A percentile compares a stretch with the other conserved stretches of the same genome.
Evolutionary conservation across 108 stramenopile genomes (phyloP).

Genomic region (Nitzschia sp.): DNA sequence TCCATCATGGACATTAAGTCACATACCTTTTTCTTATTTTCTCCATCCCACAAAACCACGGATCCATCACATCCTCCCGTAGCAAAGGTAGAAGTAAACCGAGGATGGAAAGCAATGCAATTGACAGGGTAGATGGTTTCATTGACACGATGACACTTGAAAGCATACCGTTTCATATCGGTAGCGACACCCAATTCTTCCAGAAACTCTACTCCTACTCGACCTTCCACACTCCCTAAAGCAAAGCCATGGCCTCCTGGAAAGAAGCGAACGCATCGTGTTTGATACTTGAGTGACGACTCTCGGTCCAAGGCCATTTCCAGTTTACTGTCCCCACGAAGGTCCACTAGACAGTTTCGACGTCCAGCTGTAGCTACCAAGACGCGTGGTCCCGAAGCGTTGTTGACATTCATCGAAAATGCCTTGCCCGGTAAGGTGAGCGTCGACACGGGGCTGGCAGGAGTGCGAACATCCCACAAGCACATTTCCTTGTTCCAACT

Average conservation of each 20-base stretch:
- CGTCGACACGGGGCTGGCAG: conserved; percentile 6
- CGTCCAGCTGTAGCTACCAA: conserved; percentile 72
- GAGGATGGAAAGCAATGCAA: conserved; percentile 91
- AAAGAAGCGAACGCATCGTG: conserved; percentile 78
- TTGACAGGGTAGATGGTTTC: conserved; percentile 97
- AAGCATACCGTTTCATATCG: conserved; percentile 83
- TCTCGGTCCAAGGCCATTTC: conserved; percentile 67
- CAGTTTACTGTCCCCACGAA: conserved; percentile 23
- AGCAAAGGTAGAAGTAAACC: conserved; percentile 77
- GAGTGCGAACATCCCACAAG: conserved; percentile 67
- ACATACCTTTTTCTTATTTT: conserved; percentile 72
- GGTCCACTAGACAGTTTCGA: conserved; percentile 55
- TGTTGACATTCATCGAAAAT: conserved; percentile 69
- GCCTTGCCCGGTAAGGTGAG: conserved; percentile 78
- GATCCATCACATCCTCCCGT: conserved; percentile 92
- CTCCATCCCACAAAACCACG: conserved; percentile 92
- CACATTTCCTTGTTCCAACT: conserved; percentile 70
- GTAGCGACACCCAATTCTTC: conserved; percentile 61
- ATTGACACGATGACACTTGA: conserved; percentile 95
- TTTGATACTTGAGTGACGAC: conserved; percentile 85
- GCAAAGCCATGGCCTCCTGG: conserved; percentile 80
- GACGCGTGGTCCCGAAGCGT: conserved; percentile 32
- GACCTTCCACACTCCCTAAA: conserved; percentile 92
- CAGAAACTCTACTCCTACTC: conserved; percentile 91
- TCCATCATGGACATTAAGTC: too few species aligned